Evolutionary conservation across 768 basidiomycete species (phyloP).

Genomic region (Exidia glandulosa): DNA sequence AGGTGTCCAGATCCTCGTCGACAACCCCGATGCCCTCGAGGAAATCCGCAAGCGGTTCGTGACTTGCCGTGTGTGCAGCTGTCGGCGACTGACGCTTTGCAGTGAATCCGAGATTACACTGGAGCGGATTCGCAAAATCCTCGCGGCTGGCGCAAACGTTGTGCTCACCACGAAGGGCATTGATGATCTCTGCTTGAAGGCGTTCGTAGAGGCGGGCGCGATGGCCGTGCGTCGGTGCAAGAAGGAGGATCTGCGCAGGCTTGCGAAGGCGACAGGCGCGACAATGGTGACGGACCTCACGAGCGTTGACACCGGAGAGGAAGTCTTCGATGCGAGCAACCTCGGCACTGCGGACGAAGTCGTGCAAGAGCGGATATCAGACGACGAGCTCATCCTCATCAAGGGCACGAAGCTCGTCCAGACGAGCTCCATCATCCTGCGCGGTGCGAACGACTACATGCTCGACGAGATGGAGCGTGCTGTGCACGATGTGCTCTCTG

Average conservation of each 20-base stretch:
- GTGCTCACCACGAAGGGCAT: slow-evolving; percentile 97
- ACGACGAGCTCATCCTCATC: slow-evolving; percentile 93
- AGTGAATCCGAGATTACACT: slow-evolving; percentile 95
- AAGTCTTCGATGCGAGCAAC: slow-evolving; percentile 87
- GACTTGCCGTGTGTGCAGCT: too few species aligned
- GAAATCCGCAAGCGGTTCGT: slow-evolving; percentile 88
- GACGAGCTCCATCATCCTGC: slow-evolving; percentile 83
- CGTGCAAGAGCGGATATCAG: slow-evolving; percentile 92
- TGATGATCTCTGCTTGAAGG: slow-evolving; percentile 94
- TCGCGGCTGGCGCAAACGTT: slow-evolving; percentile 93
- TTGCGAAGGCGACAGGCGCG: slow-evolving; percentile 94
- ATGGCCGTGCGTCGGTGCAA: slow-evolving; percentile 97
- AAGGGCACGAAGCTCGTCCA: slow-evolving; percentile 97
- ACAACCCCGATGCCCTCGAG: slow-evolving; percentile 92
- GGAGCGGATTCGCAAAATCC: slow-evolving; percentile 90
- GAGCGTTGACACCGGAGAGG: slow-evolving; percentile 86
- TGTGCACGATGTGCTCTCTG: slow-evolving; percentile 85
- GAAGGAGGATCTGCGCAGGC: slow-evolving; percentile 94
- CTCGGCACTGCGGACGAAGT: slow-evolving; percentile 94
- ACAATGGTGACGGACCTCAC: slow-evolving; percentile 86
- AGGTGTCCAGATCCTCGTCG: slow-evolving; percentile 93
- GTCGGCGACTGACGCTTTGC: too few species aligned
- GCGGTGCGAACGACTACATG: slow-evolving; percentile 99
- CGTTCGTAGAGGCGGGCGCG: slow-evolving; percentile 97
- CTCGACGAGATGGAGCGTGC: slow-evolving; percentile 99